These are phyloP conservation scores for Mytilinidion resinicola DNA, from an alignment of 495 filamentous ascomycete genomes.

Conservation along the genomic window DNA sequence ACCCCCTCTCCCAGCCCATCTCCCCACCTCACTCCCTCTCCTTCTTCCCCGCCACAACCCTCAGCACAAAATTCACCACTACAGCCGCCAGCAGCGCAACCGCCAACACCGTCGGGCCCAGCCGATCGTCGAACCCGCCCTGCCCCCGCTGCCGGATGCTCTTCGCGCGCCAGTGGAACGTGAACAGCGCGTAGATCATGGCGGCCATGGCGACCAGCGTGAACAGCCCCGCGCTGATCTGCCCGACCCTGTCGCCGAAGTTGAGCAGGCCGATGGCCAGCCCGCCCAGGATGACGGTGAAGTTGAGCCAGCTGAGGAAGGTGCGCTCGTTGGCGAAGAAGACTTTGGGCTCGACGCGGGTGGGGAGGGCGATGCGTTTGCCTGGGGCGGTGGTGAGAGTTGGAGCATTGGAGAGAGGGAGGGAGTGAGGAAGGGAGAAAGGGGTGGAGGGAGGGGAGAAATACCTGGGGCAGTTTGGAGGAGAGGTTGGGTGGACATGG, in stretches of 20 bases:
- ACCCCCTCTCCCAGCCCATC: no score
- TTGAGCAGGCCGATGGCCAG: slow-evolving; percentile 94
- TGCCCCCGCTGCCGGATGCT: slow-evolving; percentile 87
- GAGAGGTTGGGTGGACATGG: slow-evolving; percentile 94
- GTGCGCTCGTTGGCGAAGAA: slow-evolving; percentile 99
- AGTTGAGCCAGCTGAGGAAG: slow-evolving; percentile 98
- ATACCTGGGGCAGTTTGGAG: slow-evolving; percentile 80
- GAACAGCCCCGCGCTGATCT: slow-evolving; percentile 87
- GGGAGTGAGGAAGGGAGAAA: no score
- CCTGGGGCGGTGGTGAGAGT: slow-evolving; percentile 46
- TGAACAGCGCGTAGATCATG: slow-evolving; percentile 91
- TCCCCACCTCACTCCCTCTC: no score
- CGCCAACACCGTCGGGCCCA: slow-evolving; percentile 84
- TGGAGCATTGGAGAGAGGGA: slow-evolving; percentile 1
- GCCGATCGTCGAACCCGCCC: slow-evolving; percentile 91
- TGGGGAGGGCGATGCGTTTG: slow-evolving; percentile 97
- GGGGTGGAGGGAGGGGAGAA: slow-evolving; percentile 18
- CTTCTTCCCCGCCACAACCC: slow-evolving; percentile 48
- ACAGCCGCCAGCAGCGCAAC: slow-evolving; percentile 79
- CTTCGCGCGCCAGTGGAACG: slow-evolving; percentile 94
- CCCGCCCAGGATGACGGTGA: slow-evolving; percentile 94
- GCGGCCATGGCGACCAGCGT: slow-evolving; percentile 90
- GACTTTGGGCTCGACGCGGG: slow-evolving; percentile 97
- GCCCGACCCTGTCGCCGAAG: slow-evolving; percentile 89
- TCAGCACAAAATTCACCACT: slow-evolving; percentile 86